Evolutionary conservation across 192 early-diverging fungal species (phyloP).

Genomic region (Neocallimastix lanati): DNA sequence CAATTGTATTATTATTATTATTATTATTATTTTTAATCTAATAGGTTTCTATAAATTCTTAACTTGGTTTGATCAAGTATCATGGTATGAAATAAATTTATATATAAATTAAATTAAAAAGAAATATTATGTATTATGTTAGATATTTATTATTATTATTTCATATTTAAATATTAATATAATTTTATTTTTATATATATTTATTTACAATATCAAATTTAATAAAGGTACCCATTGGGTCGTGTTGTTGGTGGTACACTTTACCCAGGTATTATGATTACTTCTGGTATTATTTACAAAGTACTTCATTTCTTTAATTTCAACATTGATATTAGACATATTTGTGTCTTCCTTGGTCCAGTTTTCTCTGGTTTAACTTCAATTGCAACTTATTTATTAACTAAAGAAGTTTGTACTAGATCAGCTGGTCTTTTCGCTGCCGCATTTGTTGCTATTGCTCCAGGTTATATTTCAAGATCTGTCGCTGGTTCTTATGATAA

Average conservation of each 20-base stretch:
- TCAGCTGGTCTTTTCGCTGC: constrained; percentile 93
- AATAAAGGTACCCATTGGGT: constrained; percentile 15
- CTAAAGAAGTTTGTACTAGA: constrained; percentile 72
- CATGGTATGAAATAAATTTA: too few species aligned
- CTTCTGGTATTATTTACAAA: constrained; percentile 84
- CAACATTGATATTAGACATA: constrained; percentile 92
- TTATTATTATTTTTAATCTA: too few species aligned
- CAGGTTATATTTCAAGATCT: constrained; percentile 99
- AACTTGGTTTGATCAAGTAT: constrained; percentile 99
- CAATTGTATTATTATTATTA: neutral
- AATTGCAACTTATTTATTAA: constrained; percentile 81
- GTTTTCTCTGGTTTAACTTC: constrained; percentile 94
- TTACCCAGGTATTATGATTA: constrained; percentile 99
- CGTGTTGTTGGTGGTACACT: constrained; percentile 98
- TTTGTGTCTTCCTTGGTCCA: constrained; percentile 95
- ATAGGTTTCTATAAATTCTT: constrained; percentile 97
- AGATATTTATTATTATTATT: too few species aligned
- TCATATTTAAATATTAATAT: neutral
- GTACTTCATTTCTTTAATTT: constrained; percentile 85
- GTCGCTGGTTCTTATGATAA: constrained; percentile 99
- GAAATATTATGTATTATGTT: too few species aligned
- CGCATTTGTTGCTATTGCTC: constrained; percentile 93
- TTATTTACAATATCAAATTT: neutral
- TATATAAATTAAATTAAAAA: constrained; percentile 35
- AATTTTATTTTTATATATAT: neutral